phyloP scores from a whole-genome alignment of 2,329 filamentous ascomycete genomes.

The Aspergillus unguis region DNA sequence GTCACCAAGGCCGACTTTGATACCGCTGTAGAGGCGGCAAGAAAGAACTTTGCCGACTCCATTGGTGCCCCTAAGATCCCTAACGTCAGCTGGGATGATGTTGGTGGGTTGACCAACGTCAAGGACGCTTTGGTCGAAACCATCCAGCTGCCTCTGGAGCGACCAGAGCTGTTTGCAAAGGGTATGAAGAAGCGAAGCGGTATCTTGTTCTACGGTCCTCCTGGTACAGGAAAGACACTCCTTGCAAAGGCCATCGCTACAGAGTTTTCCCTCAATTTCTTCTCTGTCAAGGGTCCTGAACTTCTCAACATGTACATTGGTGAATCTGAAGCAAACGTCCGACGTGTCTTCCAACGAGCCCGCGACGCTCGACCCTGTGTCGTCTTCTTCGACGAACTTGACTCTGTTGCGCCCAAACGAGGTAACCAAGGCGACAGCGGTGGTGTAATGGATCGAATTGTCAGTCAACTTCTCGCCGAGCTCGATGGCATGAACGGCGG shows the following conservation, averaged over 20 bases:
- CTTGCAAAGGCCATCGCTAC: conserved; percentile 99
- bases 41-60: conserved; percentile 96
- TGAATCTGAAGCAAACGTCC: conserved; percentile 99
- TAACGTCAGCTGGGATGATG: conserved; percentile 94
- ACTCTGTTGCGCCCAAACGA: conserved; percentile 93
- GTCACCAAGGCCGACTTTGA: conserved; percentile 84
- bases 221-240: conserved; percentile 99
- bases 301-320: conserved; percentile 99
- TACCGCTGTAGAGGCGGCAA: conserved; percentile 85
- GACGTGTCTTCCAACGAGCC: conserved; percentile 99
- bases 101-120: conserved; percentile 87
- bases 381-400: conserved; percentile 96
- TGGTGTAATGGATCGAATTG: conserved; percentile 97
- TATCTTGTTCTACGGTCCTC: conserved; percentile 97
- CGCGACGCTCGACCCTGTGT: conserved; percentile 95
- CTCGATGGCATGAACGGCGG: conserved; percentile 97
- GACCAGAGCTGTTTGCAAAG: conserved; percentile 91
- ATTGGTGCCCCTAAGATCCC: conserved; percentile 98
- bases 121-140: conserved; percentile 98
- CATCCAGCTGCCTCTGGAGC: conserved; percentile 85
- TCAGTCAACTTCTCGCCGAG: conserved; percentile 90
- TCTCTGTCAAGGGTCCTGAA: conserved; percentile 97
- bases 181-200: conserved; percentile 98
- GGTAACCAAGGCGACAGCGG: conserved; percentile 97
- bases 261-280: conserved; percentile 98